phyloP scores from a whole-genome alignment of 352 stramenopile genomes.

The Stramenopiles sp. region DNA sequence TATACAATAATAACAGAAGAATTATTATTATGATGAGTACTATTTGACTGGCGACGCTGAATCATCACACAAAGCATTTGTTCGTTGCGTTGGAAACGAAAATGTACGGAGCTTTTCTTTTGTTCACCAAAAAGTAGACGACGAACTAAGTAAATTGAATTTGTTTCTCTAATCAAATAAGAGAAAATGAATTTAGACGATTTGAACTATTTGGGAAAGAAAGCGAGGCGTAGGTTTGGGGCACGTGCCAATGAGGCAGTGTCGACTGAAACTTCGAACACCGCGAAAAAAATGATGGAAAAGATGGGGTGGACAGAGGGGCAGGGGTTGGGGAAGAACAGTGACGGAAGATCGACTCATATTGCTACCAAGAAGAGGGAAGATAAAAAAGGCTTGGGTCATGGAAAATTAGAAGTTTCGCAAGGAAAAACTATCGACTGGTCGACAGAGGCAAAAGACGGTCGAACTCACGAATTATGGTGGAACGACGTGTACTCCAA shows the following conservation, averaged over 20 bases:
- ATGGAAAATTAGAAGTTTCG: conserved; percentile 11
- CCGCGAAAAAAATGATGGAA: conserved; percentile 12
- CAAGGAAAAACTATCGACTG: no score
- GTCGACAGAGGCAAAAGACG: no score
- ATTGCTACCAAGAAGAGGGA: neutral
- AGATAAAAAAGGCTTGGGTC: neutral
- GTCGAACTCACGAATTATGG: neutral
- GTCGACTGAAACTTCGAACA: neutral
- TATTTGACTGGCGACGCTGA: no score
- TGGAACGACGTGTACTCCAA: neutral
- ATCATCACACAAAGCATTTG: no score
- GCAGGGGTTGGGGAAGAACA: neutral
- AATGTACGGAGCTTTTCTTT: no score
- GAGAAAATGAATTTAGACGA: conserved; percentile 7
- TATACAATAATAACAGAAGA: no score
- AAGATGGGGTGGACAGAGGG: conserved; percentile 9
- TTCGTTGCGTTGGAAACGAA: no score
- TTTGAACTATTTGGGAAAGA: conserved; percentile 11
- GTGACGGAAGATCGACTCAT: conserved; percentile 2
- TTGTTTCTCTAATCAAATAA: no score
- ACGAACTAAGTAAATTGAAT: no score
- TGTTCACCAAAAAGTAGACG: no score
- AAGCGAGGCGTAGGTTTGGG: neutral
- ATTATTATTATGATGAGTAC: no score
- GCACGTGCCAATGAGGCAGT: neutral